Base-by-base conservation (phyloP, 352 stramenopile species). In the Thraustotheca clavata region DNA sequence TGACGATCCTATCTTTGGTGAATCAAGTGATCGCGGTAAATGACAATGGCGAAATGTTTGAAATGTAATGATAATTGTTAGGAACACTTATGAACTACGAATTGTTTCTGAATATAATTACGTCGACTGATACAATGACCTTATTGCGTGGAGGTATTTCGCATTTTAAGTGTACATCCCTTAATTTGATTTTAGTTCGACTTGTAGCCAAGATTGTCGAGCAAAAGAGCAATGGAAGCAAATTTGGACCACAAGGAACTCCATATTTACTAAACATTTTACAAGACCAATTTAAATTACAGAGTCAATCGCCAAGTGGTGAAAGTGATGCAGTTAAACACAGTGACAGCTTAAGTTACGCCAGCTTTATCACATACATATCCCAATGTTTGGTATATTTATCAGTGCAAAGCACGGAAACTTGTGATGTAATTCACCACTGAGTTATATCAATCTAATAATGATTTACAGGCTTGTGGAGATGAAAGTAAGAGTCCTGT, bases 401-500 rank as follows among this genome's bases (percentile, higher is more conserved):
- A 3, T 59, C 27, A 34, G 27, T 12, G 14, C 43, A 52, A 24
- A 52, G 43, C 43, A 52, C 11, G 11, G 43, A 52, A 2, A 31
- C 43, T 31, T 52, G 43, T 31, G 43, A 52, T 24, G 43, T 52
- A 52, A 14, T 24, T 3, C 43, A 7, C n/a, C 43, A 9, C 12
- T 18, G 27, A 6, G 16, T 5, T 41, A n/a, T 26, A 46, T 20
- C 27, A 1, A 32, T 20, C 43, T 7, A 6, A 2, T 4, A 18
- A 54, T 6, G 16, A 62, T 12, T 46, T 38, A 5, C 38, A 63
- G 55, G 14, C 39, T 27, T 63, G 55, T 35, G 55, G 55, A 1
- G 55, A 63, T 41, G 55, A 63, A n/a, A 39, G 27, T 9, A 29
- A 29, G 20, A 63, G 55, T 29, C 55, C 55, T 27, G 55, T 63